These are phyloP conservation scores for Oryza brachyantha DNA, from an alignment of 176 grass and related monocot species.

Conservation along the genomic window DNA sequence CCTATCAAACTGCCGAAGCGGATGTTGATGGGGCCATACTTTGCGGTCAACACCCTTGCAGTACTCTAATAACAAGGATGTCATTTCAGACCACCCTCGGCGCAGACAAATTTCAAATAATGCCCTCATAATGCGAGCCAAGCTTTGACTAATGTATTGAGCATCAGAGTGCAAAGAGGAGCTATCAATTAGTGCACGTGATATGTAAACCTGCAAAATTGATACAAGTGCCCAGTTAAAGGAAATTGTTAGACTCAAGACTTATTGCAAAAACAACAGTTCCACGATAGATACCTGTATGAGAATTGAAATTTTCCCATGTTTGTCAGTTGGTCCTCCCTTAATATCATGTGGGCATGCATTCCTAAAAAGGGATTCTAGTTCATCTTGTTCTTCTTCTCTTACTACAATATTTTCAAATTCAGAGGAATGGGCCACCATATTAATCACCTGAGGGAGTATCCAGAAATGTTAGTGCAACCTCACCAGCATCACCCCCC, in stretches of 20 bases:
- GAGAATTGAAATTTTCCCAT: constrained; percentile 97
- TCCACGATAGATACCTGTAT: constrained; percentile 68
- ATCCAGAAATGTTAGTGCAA: constrained; percentile 29
- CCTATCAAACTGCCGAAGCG: constrained; percentile 85
- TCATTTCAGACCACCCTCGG: constrained; percentile 89
- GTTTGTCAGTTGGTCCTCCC: constrained; percentile 87
- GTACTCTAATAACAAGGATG: constrained; percentile 79
- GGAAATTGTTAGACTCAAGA: constrained; percentile 13
- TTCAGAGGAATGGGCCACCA: constrained; percentile 98
- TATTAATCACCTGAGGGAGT: constrained; percentile 75
- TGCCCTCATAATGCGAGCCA: constrained; percentile 94
- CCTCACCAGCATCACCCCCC: constrained; percentile 10
- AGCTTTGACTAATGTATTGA: constrained; percentile 92
- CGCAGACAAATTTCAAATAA: constrained; percentile 95
- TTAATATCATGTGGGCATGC: constrained; percentile 87
- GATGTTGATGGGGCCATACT: constrained; percentile 93
- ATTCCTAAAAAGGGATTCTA: constrained; percentile 66
- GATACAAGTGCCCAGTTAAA: constrained; percentile 24
- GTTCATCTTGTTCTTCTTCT: constrained; percentile 98
- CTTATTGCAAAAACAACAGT: constrained; percentile 6
- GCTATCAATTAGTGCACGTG: constrained; percentile 83
- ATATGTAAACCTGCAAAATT: constrained; percentile 78
- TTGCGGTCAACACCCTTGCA: constrained; percentile 88
- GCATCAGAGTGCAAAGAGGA: constrained; percentile 97
- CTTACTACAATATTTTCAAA: constrained; percentile 95